Percentiles rank a stretch among this genome's conserved stretches.
Evolutionary conservation across 805 yeast genomes (phyloP).

Genomic region (Ogataea saltuana): DNA sequence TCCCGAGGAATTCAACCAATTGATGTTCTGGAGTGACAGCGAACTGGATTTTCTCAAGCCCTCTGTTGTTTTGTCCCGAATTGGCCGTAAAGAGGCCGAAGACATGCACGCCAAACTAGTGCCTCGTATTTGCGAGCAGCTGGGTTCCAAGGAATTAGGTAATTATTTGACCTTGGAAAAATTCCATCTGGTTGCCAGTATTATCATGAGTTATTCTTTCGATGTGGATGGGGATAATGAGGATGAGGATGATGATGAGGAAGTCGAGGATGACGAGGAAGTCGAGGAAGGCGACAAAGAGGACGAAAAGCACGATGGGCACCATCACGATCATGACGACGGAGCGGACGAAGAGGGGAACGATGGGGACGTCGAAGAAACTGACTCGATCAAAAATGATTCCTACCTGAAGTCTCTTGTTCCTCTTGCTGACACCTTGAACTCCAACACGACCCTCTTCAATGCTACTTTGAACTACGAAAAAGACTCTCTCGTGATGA

Average conservation of each 20-base stretch:
- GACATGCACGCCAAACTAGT: conserved; percentile 53
- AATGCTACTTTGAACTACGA: conserved; percentile 71
- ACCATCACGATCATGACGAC: conserved; percentile 22
- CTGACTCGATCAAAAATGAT: conserved; percentile 31
- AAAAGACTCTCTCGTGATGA: conserved; percentile 61
- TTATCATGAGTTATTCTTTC: conserved; percentile 88
- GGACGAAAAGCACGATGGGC: conserved; percentile 27
- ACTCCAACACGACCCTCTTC: conserved; percentile 75
- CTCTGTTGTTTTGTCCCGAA: conserved; percentile 64
- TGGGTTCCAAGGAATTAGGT: conserved; percentile 38
- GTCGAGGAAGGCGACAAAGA: conserved; percentile 32
- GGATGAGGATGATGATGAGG: conserved; percentile 34
- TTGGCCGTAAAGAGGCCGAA: conserved; percentile 70
- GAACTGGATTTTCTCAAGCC: conserved; percentile 64
- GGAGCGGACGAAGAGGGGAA: conserved; percentile 20
- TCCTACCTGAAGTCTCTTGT: conserved; percentile 77
- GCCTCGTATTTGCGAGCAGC: conserved; percentile 40
- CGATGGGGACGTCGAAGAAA: conserved; percentile 17
- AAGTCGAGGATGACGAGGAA: conserved; percentile 35
- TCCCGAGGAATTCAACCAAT: conserved; percentile 63
- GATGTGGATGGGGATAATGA: conserved; percentile 57
- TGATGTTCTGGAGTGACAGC: conserved; percentile 76
- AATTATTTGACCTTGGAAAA: conserved; percentile 48
- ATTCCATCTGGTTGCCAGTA: conserved; percentile 72
- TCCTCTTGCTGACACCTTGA: conserved; percentile 88